Percentiles rank a stretch among this genome's conserved stretches.
Conservation (phyloP, 2,329 filamentous ascomycete species). For the Botryotinia convoluta region DNA sequence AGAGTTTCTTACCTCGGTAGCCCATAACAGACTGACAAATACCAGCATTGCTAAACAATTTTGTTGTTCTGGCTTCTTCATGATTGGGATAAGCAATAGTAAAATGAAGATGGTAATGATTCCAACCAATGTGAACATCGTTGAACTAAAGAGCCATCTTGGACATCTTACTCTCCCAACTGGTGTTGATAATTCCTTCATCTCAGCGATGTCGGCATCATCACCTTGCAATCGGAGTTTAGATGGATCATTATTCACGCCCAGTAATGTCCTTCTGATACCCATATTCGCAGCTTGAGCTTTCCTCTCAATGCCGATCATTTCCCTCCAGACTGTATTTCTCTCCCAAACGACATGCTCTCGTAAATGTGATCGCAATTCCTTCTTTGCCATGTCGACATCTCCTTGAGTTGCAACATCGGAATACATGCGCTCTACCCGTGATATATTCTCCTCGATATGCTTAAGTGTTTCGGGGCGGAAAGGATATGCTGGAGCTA, state of each 20-base stretch:
- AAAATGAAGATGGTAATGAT: conserved; percentile 72
- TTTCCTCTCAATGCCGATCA: conserved; percentile 96
- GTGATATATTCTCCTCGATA: conserved; percentile 68
- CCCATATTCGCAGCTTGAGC: conserved; percentile 92
- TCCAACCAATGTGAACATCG: conserved; percentile 71
- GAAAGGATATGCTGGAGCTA: conserved; percentile 82
- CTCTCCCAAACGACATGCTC: conserved; percentile 99
- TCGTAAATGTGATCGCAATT: conserved; percentile 83
- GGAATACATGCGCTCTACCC: conserved; percentile 78
- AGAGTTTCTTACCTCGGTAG: conserved; percentile 70
- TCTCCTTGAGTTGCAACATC: conserved; percentile 81
- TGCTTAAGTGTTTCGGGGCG: conserved; percentile 65
- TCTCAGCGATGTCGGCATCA: conserved; percentile 59
- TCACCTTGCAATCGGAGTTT: conserved; percentile 81
- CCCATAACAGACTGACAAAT: conserved; percentile 93
- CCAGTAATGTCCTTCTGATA: conserved; percentile 72
- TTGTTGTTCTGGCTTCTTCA: conserved; percentile 86
- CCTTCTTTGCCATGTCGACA: conserved; percentile 70
- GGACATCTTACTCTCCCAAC: conserved; percentile 75
- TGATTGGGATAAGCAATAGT: conserved; percentile 74
- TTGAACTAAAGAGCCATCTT: conserved; percentile 77
- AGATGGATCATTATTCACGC: conserved; percentile 65
- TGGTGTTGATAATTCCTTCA: conserved; percentile 74
- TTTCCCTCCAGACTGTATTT: conserved; percentile 97
- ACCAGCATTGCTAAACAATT: conserved; percentile 93